Conservation (phyloP, 1,284 basidiomycete genomes). For the Pseudozyma pruni region DNA sequence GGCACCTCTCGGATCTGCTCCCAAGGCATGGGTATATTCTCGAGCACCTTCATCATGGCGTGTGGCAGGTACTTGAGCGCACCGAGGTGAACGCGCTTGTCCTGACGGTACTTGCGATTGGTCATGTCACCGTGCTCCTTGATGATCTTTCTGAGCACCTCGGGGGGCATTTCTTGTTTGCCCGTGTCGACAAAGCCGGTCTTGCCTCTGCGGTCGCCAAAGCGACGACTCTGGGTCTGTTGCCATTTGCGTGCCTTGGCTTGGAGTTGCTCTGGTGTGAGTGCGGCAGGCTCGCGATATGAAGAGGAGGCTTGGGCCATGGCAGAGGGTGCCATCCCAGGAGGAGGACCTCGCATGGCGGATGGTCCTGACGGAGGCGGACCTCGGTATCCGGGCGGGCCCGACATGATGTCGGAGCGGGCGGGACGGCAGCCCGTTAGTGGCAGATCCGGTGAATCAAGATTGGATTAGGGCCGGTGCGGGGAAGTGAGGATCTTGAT, state of each 20-base stretch:
- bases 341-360: conserved; percentile 47
- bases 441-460: not conserved
- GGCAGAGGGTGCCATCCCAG: conserved; percentile 37
- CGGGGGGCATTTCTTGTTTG: conserved; percentile 79
- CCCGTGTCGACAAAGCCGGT: conserved; percentile 91
- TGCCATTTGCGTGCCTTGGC: conserved; percentile 93
- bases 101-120: conserved; percentile 82
- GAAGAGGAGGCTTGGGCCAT: conserved; percentile 20
- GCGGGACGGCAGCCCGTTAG: conserved; percentile 4
- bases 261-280: conserved; percentile 81
- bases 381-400: conserved; percentile 50
- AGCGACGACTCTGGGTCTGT: conserved; percentile 89
- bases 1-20: conserved; percentile 73
- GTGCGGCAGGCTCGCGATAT: conserved; percentile 63
- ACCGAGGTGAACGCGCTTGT: conserved; percentile 98
- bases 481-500: too few species aligned
- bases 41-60: conserved; percentile 97
- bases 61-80: conserved; percentile 99
- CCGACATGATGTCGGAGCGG: conserved; percentile 40
- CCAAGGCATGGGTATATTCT: conserved; percentile 99
- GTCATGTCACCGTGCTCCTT: conserved; percentile 69
- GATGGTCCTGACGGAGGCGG: conserved; percentile 47
- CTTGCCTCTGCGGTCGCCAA: conserved; percentile 82
- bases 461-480: too few species aligned
- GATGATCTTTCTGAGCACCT: conserved; percentile 74